Evolutionary conservation across 2,329 filamentous ascomycete species (phyloP).

Genomic region (Claviceps humidiphila): DNA sequence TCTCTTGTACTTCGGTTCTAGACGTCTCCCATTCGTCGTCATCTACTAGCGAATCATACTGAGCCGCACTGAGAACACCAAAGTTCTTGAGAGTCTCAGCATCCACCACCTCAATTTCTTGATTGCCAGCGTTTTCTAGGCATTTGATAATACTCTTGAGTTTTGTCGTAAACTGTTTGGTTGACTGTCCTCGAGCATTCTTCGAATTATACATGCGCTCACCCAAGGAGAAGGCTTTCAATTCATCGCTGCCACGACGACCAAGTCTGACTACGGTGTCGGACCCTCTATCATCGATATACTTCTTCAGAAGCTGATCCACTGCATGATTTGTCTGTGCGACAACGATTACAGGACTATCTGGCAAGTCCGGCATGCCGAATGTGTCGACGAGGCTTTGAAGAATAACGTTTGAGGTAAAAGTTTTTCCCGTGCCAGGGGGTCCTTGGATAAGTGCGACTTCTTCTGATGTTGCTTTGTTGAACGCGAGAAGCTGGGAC

Average conservation of each 20-base stretch:
- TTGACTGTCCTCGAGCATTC: conserved; percentile 9
- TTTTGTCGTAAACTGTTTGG: background rate
- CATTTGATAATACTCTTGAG: conserved; percentile 6
- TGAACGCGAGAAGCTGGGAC: conserved; percentile 57
- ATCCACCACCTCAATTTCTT: conserved; percentile 31
- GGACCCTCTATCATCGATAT: conserved; percentile 32
- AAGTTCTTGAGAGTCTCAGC: conserved; percentile 38
- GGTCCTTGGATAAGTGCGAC: conserved; percentile 75
- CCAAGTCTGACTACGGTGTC: conserved; percentile 48
- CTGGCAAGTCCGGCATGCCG: conserved; percentile 15
- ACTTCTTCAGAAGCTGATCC: conserved; percentile 61
- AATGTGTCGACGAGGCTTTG: conserved; percentile 29
- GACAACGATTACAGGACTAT: conserved; percentile 55
- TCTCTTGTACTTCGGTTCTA: background rate
- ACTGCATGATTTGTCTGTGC: conserved; percentile 87
- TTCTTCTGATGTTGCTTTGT: conserved; percentile 55
- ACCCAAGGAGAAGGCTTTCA: conserved; percentile 50
- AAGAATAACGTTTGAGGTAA: conserved; percentile 62
- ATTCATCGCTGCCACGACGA: conserved; percentile 51
- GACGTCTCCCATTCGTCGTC: conserved; percentile 26
- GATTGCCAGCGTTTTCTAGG: conserved; percentile 6
- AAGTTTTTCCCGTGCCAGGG: conserved; percentile 64
- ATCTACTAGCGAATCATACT: conserved; percentile 48
- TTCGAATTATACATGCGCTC: conserved; percentile 15
- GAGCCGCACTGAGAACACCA: conserved; percentile 46